Conservation (phyloP, 1,284 basidiomycete species). For the Sanguinoderma infundibulare region DNA sequence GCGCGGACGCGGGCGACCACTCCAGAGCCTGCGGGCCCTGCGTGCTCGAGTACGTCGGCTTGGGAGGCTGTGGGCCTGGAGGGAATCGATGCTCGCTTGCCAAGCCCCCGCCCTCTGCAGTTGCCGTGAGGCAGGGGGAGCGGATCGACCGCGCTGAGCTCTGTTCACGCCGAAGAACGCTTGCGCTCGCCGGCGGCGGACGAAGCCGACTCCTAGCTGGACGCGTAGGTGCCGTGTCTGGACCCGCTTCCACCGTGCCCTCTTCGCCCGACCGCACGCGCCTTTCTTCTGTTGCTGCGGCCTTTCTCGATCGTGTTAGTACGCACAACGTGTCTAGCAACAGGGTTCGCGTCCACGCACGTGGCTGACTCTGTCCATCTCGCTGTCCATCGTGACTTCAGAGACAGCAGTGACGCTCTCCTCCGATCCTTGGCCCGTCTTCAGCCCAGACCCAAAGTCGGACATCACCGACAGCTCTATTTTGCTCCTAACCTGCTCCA, state of each 20-base stretch:
- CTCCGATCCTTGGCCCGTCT: neutral
- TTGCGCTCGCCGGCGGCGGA: neutral
- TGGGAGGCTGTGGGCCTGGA: neutral
- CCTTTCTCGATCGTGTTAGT: neutral
- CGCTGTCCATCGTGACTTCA: neutral
- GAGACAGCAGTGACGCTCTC: neutral
- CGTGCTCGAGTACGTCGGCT: neutral
- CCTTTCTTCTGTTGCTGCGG: neutral
- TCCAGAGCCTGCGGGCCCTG: neutral
- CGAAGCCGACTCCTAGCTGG: neutral
- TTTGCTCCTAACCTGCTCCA: neutral
- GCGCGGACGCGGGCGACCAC: no score
- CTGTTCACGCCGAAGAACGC: neutral
- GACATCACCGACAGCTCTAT: neutral
- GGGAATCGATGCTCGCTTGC: neutral
- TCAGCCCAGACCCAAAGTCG: neutral
- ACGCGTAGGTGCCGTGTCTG: neutral
- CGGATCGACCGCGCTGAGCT: neutral
- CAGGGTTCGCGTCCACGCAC: neutral
- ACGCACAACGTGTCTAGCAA: neutral
- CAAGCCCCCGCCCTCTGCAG: neutral
- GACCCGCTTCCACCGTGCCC: neutral
- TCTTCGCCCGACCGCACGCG: neutral
- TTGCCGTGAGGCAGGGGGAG: neutral
- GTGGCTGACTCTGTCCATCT: neutral